A percentile compares a stretch with the other conserved stretches of the same genome.
Evolutionary conservation across 768 basidiomycete genomes (phyloP).

Genomic region (Boletus reticuloceps): DNA sequence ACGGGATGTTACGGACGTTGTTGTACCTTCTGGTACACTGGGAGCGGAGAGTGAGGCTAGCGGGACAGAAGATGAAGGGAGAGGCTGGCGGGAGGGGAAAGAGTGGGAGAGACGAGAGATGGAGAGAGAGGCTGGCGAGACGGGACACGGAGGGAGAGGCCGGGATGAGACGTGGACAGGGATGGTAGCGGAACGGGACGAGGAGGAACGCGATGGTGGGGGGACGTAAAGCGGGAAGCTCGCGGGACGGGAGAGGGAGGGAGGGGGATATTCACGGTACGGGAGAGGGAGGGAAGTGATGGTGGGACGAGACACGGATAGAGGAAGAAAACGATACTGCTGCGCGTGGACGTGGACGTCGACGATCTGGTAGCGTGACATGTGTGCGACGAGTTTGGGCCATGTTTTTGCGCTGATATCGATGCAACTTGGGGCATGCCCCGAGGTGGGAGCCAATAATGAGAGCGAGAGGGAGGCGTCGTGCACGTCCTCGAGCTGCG

Average conservation of each 20-base stretch:
- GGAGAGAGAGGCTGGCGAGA: too few species aligned
- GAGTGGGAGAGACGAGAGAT: too few species aligned
- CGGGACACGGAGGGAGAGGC: too few species aligned
- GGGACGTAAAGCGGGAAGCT: too few species aligned
- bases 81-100: too few species aligned
- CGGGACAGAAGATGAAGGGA: background rate
- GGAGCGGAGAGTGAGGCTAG: background rate
- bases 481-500: slow-evolving; percentile 35
- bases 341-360: slow-evolving; percentile 34
- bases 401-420: slow-evolving; percentile 56
- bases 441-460: slow-evolving; percentile 29
- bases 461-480: slow-evolving; percentile 46
- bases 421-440: slow-evolving; percentile 35
- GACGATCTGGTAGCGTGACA: slow-evolving; percentile 48
- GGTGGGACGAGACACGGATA: too few species aligned
- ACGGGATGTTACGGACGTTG: background rate
- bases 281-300: too few species aligned
- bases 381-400: slow-evolving; percentile 38
- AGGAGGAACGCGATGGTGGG: too few species aligned
- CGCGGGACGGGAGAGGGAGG: too few species aligned
- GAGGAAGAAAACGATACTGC: background rate
- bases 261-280: too few species aligned
- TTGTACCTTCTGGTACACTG: background rate
- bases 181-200: too few species aligned
- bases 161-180: too few species aligned